Conservation (phyloP, 371 early-diverging fungal genomes). For the Haplosporangium sp. region DNA sequence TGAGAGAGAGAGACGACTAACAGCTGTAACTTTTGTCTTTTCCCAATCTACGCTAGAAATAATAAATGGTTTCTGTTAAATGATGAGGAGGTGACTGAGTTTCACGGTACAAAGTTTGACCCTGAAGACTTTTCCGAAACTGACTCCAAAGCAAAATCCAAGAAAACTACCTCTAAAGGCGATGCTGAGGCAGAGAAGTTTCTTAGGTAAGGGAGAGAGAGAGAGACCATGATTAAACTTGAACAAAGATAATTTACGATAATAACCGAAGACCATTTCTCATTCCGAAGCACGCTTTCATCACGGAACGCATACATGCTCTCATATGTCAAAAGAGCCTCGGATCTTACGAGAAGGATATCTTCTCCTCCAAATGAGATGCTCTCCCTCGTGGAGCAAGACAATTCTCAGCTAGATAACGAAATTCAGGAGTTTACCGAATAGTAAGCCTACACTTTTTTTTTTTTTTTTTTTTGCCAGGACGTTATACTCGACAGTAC, state of each 20-base stretch:
- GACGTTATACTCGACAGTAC: neutral
- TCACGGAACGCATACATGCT: constrained; percentile 59
- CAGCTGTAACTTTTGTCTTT: neutral
- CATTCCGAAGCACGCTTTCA: constrained; percentile 27
- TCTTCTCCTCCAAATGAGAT: constrained; percentile 18
- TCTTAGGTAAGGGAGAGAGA: constrained; percentile 11
- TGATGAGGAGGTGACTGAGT: constrained; percentile 56
- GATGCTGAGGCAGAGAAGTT: constrained; percentile 14
- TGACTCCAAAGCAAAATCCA: constrained; percentile 13
- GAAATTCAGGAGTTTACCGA: constrained; percentile 18
- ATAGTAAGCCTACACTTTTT: constrained; percentile 9
- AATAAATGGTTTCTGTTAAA: constrained; percentile 58
- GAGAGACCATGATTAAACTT: no score
- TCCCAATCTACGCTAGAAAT: constrained; percentile 6
- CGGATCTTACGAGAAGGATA: neutral
- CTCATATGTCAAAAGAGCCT: constrained; percentile 31
- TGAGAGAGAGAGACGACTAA: neutral
- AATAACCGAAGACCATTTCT: neutral
- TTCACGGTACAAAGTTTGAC: constrained; percentile 41
- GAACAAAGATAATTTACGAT: neutral
- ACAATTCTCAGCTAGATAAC: constrained; percentile 19
- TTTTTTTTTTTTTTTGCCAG: no score
- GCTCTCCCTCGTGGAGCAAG: constrained; percentile 23
- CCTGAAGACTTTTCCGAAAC: constrained; percentile 28
- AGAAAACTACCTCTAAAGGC: constrained; percentile 18